Conservation (phyloP, 305 asterid genomes). For the Petunia hybrid region DNA sequence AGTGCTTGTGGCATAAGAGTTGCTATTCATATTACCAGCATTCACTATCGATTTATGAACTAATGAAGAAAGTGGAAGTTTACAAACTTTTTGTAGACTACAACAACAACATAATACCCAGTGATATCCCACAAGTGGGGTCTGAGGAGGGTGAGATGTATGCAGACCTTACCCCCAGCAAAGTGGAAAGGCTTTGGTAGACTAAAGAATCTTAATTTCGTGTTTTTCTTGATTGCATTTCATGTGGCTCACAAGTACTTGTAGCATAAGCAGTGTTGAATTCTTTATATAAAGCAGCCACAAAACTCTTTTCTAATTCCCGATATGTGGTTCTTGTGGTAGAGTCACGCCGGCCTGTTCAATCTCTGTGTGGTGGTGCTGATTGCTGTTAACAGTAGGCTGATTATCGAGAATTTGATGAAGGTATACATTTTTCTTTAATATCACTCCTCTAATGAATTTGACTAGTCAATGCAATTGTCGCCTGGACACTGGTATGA, state of each 20-base stretch:
- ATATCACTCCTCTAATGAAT: neutral
- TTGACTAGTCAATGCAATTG: slow-evolving; percentile 1
- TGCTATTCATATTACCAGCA: neutral
- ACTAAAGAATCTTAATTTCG: slow-evolving; percentile 9
- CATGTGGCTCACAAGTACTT: slow-evolving; percentile 26
- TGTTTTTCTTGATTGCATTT: slow-evolving; percentile 21
- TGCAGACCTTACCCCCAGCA: too few species aligned
- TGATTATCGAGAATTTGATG: slow-evolving; percentile 95
- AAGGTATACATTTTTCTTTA: slow-evolving; percentile 62
- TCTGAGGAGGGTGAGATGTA: too few species aligned
- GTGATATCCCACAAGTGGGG: too few species aligned
- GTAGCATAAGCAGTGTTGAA: neutral
- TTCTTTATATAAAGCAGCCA: neutral
- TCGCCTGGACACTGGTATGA: slow-evolving; percentile 24
- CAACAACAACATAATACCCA: too few species aligned
- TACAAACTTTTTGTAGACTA: slow-evolving; percentile 3
- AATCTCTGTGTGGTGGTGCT: slow-evolving; percentile 99
- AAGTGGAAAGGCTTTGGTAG: neutral
- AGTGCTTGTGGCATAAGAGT: neutral
- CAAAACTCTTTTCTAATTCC: neutral
- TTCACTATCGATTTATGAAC: neutral
- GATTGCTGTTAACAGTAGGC: slow-evolving; percentile 97
- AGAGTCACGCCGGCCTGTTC: slow-evolving; percentile 99
- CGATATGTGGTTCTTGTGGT: slow-evolving; percentile 47
- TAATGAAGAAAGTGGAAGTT: neutral